These are phyloP conservation scores for Conoideocrella luteorostrata DNA, from an alignment of 2,329 filamentous ascomycete species.

Conservation along the genomic window DNA sequence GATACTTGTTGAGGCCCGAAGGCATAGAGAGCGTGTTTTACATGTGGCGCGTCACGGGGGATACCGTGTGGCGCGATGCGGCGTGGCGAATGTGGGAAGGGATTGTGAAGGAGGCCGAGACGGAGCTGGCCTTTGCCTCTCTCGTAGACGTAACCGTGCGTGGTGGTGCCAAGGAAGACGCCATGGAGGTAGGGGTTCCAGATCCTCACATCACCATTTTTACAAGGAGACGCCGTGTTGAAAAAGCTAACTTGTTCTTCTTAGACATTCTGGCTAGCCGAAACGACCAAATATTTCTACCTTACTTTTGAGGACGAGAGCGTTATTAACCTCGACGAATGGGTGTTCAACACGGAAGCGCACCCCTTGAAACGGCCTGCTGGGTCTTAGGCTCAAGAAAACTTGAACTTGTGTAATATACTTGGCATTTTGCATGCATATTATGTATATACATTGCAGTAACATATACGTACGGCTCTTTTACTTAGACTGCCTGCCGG, in stretches of 20 bases:
- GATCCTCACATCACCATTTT: background rate
- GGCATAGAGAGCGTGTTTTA: conserved; percentile 48
- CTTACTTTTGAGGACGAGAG: conserved; percentile 61
- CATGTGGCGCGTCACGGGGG: conserved; percentile 44
- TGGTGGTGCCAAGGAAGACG: conserved; percentile 39
- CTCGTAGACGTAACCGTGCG: conserved; percentile 29
- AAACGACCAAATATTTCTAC: conserved; percentile 76
- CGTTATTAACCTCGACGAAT: conserved; percentile 62
- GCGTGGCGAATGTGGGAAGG: conserved; percentile 44
- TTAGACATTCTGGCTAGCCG: conserved; percentile 63
- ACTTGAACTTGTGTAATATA: background rate
- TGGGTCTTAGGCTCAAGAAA: conserved; percentile 12
- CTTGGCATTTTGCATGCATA: too few relatives aligned
- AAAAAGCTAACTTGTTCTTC: background rate
- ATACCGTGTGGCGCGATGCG: conserved; percentile 34
- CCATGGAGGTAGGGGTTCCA: conserved; percentile 50
- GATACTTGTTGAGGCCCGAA: conserved; percentile 41
- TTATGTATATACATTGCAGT: too few relatives aligned
- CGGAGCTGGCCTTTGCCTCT: conserved; percentile 36
- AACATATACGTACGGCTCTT: too few relatives aligned
- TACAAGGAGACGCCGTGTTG: background rate
- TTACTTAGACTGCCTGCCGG: too few relatives aligned
- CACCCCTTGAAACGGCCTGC: conserved; percentile 38
- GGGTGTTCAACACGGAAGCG: conserved; percentile 56
- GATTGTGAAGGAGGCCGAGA: conserved; percentile 36